A percentile compares a stretch with the other conserved stretches of the same genome.
These are phyloP conservation scores for Salix viminalis DNA, from an alignment of 345 rosid genomes.

Conservation along the genomic window DNA sequence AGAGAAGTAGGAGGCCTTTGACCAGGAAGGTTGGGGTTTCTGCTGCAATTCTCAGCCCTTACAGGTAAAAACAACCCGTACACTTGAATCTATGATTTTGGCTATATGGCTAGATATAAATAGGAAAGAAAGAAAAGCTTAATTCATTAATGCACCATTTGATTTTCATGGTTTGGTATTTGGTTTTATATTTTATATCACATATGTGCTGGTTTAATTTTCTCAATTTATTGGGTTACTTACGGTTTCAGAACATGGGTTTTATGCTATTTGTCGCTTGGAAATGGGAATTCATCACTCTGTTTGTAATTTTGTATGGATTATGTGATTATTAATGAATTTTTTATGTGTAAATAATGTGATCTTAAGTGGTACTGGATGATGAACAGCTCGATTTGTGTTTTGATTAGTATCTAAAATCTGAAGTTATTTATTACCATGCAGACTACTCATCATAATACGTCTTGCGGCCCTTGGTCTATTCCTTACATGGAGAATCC, in stretches of 20 bases:
- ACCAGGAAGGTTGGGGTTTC: constrained; percentile 61
- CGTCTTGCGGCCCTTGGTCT: constrained; percentile 63
- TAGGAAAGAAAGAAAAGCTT: neutral
- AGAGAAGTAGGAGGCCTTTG: constrained; percentile 53
- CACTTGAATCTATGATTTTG: neutral
- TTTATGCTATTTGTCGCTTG: neutral
- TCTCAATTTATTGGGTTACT: neutral
- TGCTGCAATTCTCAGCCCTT: constrained; percentile 67
- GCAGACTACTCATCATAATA: constrained; percentile 49
- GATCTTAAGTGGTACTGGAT: neutral
- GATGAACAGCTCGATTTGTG: neutral
- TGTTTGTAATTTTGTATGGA: neutral
- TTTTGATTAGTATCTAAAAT: neutral
- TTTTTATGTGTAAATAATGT: no score
- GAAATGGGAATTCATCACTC: neutral
- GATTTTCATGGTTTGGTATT: neutral
- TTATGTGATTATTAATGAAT: no score
- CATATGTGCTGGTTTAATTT: neutral
- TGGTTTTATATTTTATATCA: neutral
- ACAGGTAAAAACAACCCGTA: constrained; percentile 35
- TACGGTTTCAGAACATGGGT: neutral
- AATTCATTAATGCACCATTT: neutral
- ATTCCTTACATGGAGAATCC: constrained; percentile 68
- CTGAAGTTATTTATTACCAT: constrained; percentile 6
- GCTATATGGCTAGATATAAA: neutral